Evolutionary conservation across 768 basidiomycete genomes (phyloP).

Genomic region (Lentinula raphanica): DNA sequence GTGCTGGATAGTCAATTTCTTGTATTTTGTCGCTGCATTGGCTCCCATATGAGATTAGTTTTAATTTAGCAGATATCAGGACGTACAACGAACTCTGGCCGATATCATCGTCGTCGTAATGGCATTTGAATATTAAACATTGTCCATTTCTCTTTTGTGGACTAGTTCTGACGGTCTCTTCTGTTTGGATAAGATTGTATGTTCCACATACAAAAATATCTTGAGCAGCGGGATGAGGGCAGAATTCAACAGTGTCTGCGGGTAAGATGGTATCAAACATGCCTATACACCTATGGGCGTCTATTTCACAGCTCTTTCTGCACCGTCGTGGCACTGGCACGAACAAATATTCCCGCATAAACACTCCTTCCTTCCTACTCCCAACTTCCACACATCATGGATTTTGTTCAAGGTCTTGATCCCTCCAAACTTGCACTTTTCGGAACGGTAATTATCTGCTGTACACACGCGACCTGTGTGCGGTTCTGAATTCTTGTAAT

Average conservation of each 20-base stretch:
- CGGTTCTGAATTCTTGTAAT: neutral
- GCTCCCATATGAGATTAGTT: neutral
- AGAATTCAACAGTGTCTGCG: slow-evolving; percentile 90
- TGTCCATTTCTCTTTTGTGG: slow-evolving; percentile 56
- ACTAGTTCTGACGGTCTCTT: neutral
- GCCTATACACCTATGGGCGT: neutral
- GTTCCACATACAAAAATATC: slow-evolving; percentile 86
- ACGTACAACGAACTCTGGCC: slow-evolving; percentile 28
- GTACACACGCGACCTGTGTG: neutral
- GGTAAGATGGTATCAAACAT: slow-evolving; percentile 56
- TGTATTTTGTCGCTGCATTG: slow-evolving; percentile 53
- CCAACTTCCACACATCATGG: slow-evolving; percentile 33
- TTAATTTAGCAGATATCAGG: neutral
- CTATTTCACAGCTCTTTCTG: neutral
- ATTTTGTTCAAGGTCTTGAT: slow-evolving; percentile 68
- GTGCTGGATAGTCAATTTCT: slow-evolving; percentile 67
- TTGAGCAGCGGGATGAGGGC: slow-evolving; percentile 55
- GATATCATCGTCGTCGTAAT: slow-evolving; percentile 16
- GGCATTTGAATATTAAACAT: slow-evolving; percentile 56
- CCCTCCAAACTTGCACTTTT: slow-evolving; percentile 62
- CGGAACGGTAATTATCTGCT: slow-evolving; percentile 46
- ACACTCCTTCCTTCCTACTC: neutral
- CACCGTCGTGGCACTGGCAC: neutral
- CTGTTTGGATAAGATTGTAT: slow-evolving; percentile 60
- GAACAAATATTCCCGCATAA: neutral